Evolutionary conservation across 352 stramenopile genomes (phyloP).

Genomic region (Pythium biforme): DNA sequence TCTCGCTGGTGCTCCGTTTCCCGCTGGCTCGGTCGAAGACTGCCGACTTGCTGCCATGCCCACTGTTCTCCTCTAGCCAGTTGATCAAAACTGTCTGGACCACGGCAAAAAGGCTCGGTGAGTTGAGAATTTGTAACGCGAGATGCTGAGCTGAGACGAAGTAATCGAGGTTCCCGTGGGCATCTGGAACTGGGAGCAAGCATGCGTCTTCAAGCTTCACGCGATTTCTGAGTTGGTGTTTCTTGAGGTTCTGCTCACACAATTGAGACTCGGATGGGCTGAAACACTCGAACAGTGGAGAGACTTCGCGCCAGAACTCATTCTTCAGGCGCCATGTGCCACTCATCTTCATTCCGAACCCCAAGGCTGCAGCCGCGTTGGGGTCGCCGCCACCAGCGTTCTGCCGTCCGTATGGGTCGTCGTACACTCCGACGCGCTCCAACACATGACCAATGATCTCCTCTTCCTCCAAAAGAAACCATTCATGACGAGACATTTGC

Average conservation of each 20-base stretch:
- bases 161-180: not conserved
- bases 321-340: constrained; percentile 62
- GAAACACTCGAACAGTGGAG: constrained; percentile 74
- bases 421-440: constrained; percentile 56
- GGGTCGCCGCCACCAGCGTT: constrained; percentile 14
- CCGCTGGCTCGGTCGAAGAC: constrained; percentile 9
- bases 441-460: constrained; percentile 74
- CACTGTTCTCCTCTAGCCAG: constrained; percentile 16
- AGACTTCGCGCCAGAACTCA: constrained; percentile 54
- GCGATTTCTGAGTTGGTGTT: constrained; percentile 26
- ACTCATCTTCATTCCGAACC: constrained; percentile 71
- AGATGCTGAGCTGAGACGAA: constrained; percentile 13
- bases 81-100: constrained; percentile 49
- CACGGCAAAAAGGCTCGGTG: constrained; percentile 41
- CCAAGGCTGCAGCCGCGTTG: constrained; percentile 16
- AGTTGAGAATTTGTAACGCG: constrained; percentile 42
- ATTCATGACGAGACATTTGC: constrained; percentile 46
- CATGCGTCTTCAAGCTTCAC: constrained; percentile 17
- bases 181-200: constrained; percentile 4
- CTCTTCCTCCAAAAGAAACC: constrained; percentile 66
- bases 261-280: constrained; percentile 68
- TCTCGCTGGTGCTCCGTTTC: constrained; percentile 38
- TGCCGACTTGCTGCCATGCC: constrained; percentile 1
- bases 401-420: constrained; percentile 36
- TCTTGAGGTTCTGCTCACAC: constrained; percentile 73